Percentiles rank a stretch among this genome's conserved stretches.
phyloP scores from a whole-genome alignment of 148 eudicot species.

The Selenicereus undatus region DNA sequence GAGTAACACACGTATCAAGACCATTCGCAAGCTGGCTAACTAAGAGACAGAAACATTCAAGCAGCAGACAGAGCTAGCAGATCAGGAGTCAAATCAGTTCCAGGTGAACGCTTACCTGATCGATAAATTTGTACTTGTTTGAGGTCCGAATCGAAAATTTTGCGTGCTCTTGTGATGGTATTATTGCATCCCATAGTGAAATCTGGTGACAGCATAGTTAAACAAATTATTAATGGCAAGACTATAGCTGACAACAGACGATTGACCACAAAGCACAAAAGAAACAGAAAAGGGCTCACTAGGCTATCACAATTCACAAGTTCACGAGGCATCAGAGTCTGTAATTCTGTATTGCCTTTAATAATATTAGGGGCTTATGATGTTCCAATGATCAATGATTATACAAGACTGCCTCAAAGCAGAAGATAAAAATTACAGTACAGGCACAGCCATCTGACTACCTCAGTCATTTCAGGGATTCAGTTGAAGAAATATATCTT shows the following conservation, averaged over 20 bases:
- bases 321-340: too few species aligned
- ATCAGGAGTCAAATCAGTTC: background rate
- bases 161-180: conserved; percentile 73
- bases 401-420: too few species aligned
- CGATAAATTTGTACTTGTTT: conserved; percentile 81
- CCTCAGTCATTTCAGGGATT: too few species aligned
- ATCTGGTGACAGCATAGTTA: conserved; percentile 38
- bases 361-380: too few species aligned
- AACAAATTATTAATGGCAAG: background rate
- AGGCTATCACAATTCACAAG: too few species aligned
- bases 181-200: conserved; percentile 91
- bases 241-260: background rate
- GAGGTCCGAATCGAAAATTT: conserved; percentile 57
- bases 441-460: too few species aligned
- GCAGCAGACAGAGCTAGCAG: background rate
- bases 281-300: background rate
- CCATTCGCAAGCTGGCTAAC: too few species aligned
- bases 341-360: too few species aligned
- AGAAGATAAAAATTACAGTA: too few species aligned
- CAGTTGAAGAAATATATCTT: background rate
- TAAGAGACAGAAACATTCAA: background rate
- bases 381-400: too few species aligned
- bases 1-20: background rate
- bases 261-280: too few species aligned
- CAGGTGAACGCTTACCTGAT: conserved; percentile 51